Conservation (phyloP, 2,329 filamentous ascomycete species). For the Scopulariopsis brevicaulis region DNA sequence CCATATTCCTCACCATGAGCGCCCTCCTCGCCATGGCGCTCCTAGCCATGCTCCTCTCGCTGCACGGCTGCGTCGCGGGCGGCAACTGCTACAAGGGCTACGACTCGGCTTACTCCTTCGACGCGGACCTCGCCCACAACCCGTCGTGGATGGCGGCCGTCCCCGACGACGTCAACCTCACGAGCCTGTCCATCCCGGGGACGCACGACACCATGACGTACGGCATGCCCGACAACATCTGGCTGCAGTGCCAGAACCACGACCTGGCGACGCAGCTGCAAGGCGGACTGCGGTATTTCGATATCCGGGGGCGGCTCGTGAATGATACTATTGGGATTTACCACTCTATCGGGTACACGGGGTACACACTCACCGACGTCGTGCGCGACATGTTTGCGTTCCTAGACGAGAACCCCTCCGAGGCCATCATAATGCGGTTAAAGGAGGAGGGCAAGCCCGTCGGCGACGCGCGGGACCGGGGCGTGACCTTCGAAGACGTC, state of each 20-base stretch:
- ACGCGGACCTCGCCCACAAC: conserved; percentile 19
- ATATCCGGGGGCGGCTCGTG: conserved; percentile 32
- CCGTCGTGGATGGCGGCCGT: conserved; percentile 30
- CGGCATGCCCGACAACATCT: conserved; percentile 17
- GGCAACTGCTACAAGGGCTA: conserved; percentile 19
- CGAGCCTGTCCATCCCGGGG: conserved; percentile 35
- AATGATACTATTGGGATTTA: conserved; percentile 33
- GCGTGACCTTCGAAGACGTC: conserved; percentile 30
- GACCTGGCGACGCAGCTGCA: conserved; percentile 29
- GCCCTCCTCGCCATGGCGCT: conserved; percentile 11
- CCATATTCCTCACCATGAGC: conserved; percentile 8
- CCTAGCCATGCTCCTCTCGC: conserved; percentile 12
- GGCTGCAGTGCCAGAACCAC: conserved; percentile 35
- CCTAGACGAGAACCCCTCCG: conserved; percentile 29
- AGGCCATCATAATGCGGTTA: conserved; percentile 36
- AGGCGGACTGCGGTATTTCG: conserved; percentile 36
- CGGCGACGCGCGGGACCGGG: conserved; percentile 13
- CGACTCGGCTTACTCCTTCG: conserved; percentile 27
- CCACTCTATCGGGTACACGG: conserved; percentile 32
- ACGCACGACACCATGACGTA: conserved; percentile 44
- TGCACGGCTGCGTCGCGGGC: conserved; percentile 12
- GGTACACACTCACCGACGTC: conserved; percentile 29
- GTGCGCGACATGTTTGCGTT: conserved; percentile 31
- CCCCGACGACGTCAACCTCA: conserved; percentile 26
- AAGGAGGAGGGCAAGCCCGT: conserved; percentile 32